phyloP scores from a whole-genome alignment of 2,329 filamentous ascomycete genomes.

The Scytalidium lignicola region DNA sequence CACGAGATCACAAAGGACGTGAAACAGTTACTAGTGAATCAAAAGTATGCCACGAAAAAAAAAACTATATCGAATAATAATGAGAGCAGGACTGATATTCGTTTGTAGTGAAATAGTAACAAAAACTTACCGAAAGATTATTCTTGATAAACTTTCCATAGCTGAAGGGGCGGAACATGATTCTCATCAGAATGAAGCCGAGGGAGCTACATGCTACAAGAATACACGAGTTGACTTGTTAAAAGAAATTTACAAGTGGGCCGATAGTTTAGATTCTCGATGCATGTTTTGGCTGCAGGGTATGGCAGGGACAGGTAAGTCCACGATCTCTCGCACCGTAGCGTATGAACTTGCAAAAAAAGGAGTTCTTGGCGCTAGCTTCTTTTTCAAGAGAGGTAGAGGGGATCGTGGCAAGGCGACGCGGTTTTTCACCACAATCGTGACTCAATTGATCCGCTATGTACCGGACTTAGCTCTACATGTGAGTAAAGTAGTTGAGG shows the following conservation, averaged over 20 bases:
- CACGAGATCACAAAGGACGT: no score
- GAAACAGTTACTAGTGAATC: no score
- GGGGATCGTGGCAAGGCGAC: conserved; percentile 30
- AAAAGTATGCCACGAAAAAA: not conserved
- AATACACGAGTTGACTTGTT: conserved; percentile 2
- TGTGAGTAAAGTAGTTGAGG: conserved; percentile 27
- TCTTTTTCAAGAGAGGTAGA: conserved; percentile 11
- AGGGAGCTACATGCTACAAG: not conserved
- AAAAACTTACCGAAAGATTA: no score
- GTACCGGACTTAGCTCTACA: conserved; percentile 24
- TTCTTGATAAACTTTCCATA: conserved; percentile 1
- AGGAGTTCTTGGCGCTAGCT: conserved; percentile 7
- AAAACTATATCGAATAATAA: not conserved
- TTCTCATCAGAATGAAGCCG: conserved; percentile 26
- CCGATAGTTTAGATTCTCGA: conserved; percentile 8
- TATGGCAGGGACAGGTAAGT: conserved; percentile 24
- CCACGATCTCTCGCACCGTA: conserved; percentile 9
- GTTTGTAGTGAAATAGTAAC: not conserved
- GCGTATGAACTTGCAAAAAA: conserved; percentile 6
- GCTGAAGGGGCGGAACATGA: conserved; percentile 25
- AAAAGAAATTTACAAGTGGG: conserved; percentile 2
- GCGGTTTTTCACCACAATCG: conserved; percentile 37
- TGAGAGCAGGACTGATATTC: not conserved
- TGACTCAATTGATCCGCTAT: conserved; percentile 25
- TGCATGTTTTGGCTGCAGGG: conserved; percentile 32